These are phyloP conservation scores for Chaetomiaceae sp. DNA, from an alignment of 2,329 filamentous ascomycete genomes.

Conservation along the genomic window DNA sequence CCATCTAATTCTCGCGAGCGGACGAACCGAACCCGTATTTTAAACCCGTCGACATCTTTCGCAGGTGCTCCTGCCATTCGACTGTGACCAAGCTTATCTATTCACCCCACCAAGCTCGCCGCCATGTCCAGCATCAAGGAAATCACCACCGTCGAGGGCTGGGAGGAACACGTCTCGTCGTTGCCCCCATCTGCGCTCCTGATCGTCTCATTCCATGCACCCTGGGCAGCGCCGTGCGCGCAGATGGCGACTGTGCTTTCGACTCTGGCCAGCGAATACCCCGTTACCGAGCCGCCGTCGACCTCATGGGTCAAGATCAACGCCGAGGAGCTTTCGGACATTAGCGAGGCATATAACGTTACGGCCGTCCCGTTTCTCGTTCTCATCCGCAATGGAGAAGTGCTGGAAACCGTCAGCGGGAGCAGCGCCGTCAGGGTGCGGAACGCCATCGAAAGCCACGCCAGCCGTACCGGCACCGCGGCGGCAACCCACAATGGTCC, in stretches of 20 bases:
- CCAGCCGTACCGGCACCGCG: constrained; percentile 39
- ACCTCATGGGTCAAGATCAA: constrained; percentile 88
- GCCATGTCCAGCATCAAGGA: constrained; percentile 73
- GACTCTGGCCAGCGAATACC: constrained; percentile 82
- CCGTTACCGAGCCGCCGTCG: constrained; percentile 57
- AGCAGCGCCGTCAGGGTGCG: constrained; percentile 84
- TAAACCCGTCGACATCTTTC: not conserved
- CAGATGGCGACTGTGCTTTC: constrained; percentile 87
- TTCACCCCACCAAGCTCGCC: not conserved
- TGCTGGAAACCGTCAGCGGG: constrained; percentile 81
- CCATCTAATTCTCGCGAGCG: not conserved
- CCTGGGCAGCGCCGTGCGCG: constrained; percentile 93
- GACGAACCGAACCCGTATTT: no score
- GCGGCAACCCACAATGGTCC: constrained; percentile 32
- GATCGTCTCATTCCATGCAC: constrained; percentile 90
- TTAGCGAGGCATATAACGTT: constrained; percentile 90
- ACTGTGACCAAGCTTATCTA: not conserved
- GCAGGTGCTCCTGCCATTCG: not conserved
- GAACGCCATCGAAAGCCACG: constrained; percentile 77
- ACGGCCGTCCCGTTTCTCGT: constrained; percentile 91
- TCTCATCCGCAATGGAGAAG: constrained; percentile 67
- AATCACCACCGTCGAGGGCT: constrained; percentile 68
- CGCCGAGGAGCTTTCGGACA: constrained; percentile 87
- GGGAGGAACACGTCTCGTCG: constrained; percentile 62
- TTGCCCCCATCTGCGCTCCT: constrained; percentile 67